These are phyloP conservation scores for Dentipellis fragilis DNA, from an alignment of 768 basidiomycete species.

Conservation along the genomic window DNA sequence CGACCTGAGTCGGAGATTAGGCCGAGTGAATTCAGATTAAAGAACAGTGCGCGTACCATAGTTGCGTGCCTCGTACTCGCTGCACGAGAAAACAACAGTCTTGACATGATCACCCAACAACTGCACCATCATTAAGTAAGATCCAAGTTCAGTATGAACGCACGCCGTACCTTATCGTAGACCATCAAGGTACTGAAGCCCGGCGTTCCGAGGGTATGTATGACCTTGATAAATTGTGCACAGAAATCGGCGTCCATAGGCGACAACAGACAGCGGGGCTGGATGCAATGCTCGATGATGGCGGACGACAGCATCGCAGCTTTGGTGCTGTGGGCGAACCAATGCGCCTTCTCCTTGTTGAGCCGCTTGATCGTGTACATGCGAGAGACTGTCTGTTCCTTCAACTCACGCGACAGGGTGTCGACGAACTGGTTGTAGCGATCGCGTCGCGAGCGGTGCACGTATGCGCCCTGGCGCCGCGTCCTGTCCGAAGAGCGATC, in stretches of 20 bases:
- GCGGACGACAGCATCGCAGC: conserved; percentile 43
- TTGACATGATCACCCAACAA: conserved; percentile 79
- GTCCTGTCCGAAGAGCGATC: conserved; percentile 62
- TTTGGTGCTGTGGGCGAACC: conserved; percentile 67
- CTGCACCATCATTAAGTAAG: conserved; percentile 29
- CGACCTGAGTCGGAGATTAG: conserved; percentile 44
- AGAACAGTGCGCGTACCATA: conserved; percentile 47
- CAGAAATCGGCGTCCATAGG: conserved; percentile 96
- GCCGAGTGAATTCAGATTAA: not conserved
- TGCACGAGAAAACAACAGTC: conserved; percentile 82
- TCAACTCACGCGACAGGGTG: conserved; percentile 57
- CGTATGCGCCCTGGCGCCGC: conserved; percentile 43
- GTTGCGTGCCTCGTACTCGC: conserved; percentile 93
- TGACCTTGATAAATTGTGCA: conserved; percentile 78
- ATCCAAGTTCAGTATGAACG: not conserved
- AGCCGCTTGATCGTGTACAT: conserved; percentile 71
- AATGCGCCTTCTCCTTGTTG: conserved; percentile 67
- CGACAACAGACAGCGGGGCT: conserved; percentile 86
- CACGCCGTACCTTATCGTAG: conserved; percentile 61
- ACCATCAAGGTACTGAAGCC: conserved; percentile 80
- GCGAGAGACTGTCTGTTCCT: conserved; percentile 63
- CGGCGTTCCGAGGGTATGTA: conserved; percentile 83
- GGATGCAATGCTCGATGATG: conserved; percentile 85
- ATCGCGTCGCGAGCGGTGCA: conserved; percentile 55
- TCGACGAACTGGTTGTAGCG: conserved; percentile 53